These are phyloP conservation scores for Phytophthora pistaciae DNA, from an alignment of 352 stramenopile species.

Conservation along the genomic window DNA sequence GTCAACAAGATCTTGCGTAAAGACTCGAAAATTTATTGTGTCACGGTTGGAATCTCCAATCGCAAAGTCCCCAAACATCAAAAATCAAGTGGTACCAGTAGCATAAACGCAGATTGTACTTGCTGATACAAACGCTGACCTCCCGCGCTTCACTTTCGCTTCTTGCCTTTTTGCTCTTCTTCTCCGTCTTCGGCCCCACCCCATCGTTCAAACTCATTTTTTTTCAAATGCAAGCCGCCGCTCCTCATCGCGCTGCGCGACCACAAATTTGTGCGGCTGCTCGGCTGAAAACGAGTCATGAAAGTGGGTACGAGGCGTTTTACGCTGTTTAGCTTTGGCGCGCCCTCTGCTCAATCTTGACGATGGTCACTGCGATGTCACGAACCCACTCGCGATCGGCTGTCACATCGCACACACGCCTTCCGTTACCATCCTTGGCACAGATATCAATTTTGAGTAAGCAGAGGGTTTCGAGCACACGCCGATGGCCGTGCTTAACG, in stretches of 20 bases:
- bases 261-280: neutral
- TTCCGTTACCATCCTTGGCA: slow-evolving; percentile 9
- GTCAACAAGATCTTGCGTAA: neutral
- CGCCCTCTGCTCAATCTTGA: neutral
- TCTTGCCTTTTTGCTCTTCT: neutral
- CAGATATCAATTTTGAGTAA: slow-evolving; percentile 9
- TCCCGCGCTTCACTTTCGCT: neutral
- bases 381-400: neutral
- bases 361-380: neutral
- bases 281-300: neutral
- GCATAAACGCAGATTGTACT: neutral
- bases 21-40: neutral
- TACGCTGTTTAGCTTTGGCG: neutral
- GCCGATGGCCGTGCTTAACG: slow-evolving; percentile 19
- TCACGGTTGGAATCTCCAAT: neutral
- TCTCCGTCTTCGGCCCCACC: neutral
- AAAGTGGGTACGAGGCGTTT: neutral
- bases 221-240: too few species aligned
- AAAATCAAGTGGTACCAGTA: too few species aligned
- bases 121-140: too few species aligned
- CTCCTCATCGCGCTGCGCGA: too few species aligned
- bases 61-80: neutral
- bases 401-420: neutral
- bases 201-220: neutral
- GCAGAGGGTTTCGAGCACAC: slow-evolving; percentile 12